Conservation (phyloP, 768 basidiomycete genomes). For the Russula sp. region DNA sequence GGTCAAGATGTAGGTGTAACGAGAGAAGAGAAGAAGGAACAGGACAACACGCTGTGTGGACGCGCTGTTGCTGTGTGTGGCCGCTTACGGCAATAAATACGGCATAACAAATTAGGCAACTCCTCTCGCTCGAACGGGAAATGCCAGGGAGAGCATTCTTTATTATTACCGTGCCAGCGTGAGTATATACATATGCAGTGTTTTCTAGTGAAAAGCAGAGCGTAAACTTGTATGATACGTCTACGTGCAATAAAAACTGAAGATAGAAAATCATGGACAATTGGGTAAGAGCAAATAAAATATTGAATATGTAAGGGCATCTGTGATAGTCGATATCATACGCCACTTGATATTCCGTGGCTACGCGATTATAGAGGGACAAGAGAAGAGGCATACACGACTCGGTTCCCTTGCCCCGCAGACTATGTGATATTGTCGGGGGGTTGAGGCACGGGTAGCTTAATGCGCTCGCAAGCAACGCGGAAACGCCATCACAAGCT, state of each 20-base stretch:
- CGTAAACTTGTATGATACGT: neutral
- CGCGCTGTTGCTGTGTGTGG: neutral
- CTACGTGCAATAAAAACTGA: constrained; percentile 1
- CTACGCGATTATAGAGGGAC: neutral
- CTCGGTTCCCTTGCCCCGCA: neutral
- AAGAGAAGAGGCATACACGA: neutral
- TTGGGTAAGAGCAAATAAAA: neutral
- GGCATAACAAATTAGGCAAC: neutral
- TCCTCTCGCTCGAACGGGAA: neutral
- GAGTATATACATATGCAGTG: neutral
- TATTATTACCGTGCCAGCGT: neutral
- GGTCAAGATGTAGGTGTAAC: neutral
- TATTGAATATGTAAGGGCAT: neutral
- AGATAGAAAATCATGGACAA: neutral
- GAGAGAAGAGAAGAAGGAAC: neutral
- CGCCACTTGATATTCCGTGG: neutral
- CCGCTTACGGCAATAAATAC: neutral
- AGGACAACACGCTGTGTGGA: neutral
- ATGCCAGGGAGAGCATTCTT: too few species aligned
- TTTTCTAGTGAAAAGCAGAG: neutral
- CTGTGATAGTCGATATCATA: neutral
- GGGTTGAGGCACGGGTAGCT: neutral
- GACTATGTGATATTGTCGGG: neutral
- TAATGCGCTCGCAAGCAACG: neutral
- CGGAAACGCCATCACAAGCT: neutral